Conservation (phyloP, 83 land plant genomes). For the Diphasiastrum complanatum region DNA sequence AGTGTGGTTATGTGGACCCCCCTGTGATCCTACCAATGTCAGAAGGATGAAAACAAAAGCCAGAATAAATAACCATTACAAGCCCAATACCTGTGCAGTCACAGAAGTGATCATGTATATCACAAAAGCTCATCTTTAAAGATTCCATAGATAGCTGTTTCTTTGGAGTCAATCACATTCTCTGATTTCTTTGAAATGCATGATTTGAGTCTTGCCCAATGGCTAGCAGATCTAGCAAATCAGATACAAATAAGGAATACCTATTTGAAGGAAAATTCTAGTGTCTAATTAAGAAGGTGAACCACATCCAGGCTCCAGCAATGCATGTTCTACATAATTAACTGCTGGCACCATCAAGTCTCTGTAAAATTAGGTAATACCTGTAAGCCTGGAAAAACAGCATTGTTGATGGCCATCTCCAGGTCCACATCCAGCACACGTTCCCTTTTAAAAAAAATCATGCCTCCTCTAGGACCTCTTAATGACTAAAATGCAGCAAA, state of each 20-base stretch:
- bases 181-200: no score
- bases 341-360: neutral
- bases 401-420: constrained; percentile 80
- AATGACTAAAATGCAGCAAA: constrained; percentile 44
- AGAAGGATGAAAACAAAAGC: neutral
- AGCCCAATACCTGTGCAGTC: neutral
- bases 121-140: no score
- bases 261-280: neutral
- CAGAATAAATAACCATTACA: neutral
- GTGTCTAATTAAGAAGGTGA: constrained; percentile 1
- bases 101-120: no score
- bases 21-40: constrained; percentile 40
- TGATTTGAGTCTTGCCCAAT: no score
- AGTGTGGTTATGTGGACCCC: constrained; percentile 95
- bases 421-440: constrained; percentile 64
- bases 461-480: constrained; percentile 92
- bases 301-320: neutral
- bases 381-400: constrained; percentile 91
- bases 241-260: no score
- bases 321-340: neutral
- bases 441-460: constrained; percentile 84
- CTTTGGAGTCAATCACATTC: no score
- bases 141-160: no score
- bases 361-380: constrained; percentile 24
- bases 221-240: no score